Evolutionary conservation across 2,329 filamentous ascomycete genomes (phyloP), one percentile per base, ranked within the genome.

Genomic region (Alternaria gansuensis): DNA sequence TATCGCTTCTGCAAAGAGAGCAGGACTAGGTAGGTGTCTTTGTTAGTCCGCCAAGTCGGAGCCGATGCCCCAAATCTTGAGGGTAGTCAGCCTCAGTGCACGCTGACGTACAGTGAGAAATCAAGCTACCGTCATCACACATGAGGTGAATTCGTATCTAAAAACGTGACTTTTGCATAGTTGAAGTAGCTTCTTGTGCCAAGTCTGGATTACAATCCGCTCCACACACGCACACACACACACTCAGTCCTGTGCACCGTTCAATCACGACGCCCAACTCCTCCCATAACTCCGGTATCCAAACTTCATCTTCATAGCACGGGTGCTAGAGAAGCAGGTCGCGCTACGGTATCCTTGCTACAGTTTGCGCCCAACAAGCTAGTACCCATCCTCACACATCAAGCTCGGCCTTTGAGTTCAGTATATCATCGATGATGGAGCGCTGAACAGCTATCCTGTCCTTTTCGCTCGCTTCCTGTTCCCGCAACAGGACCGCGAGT

Each of bases 401-500:
- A 28, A 63, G 48, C n/a, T 79, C 75, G 54, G 79, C 78, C 39
- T 80, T 78, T 14, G 79, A 81, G 54, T 80, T 83, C 81, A 84
- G 82, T 72, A 86, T 72, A 65, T 88, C 85, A 74, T 96, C 92
- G 66, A 95, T 88, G 71, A 93, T 86, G 23, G 93, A 91, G 64
- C 82, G 83, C 77, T 95, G 85, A 33, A 84, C 77, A 31, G 80
- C 82, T 33, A 75, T 69, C 33, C 83, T 84, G 0, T 82, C 83
- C 51, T 77, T 84, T 7, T 54, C 60, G 5, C 84, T 36, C 11
- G n/a, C 52, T 23, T 59, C 80, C 71, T 90, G 87, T 72, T 92
- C 89, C 72, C 88, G 89, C 54, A 96, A 70, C 45, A 98, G 79
- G 14, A 98, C 90, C 0, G 93, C 91, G 5, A 98, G 83, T 3